These are phyloP conservation scores for Chlamydomonas schloesseri DNA, from an alignment of 139 green algal genomes.

Conservation along the genomic window DNA sequence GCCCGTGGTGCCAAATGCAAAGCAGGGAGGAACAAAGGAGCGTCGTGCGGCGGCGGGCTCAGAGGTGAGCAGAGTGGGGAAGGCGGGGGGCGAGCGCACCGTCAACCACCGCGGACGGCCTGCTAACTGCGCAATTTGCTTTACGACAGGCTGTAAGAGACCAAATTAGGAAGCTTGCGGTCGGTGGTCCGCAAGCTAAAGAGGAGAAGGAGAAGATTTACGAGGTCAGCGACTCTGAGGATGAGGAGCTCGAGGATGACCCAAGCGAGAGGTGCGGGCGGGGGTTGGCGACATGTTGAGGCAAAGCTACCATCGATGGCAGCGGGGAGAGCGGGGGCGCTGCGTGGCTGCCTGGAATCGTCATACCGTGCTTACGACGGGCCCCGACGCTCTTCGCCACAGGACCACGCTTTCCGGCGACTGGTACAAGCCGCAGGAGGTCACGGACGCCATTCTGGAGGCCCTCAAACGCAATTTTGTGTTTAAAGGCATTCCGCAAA, in stretches of 20 bases:
- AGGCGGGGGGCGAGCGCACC: no score
- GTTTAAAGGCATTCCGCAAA: conserved; percentile 72
- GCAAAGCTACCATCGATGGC: background rate
- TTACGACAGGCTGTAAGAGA: conserved; percentile 64
- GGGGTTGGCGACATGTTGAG: background rate
- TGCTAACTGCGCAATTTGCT: no score
- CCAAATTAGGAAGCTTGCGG: conserved; percentile 72
- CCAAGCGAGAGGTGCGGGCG: conserved; percentile 6
- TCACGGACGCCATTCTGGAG: conserved; percentile 63
- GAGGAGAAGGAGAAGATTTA: conserved; percentile 57
- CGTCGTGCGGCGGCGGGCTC: conserved; percentile 68
- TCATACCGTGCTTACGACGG: no score
- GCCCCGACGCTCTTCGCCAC: no score
- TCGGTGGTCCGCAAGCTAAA: conserved; percentile 53
- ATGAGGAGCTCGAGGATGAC: conserved; percentile 62
- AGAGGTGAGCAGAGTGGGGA: conserved; percentile 49
- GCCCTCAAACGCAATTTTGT: conserved; percentile 72
- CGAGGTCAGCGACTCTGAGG: conserved; percentile 73
- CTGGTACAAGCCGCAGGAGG: conserved; percentile 65
- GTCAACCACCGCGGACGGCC: no score
- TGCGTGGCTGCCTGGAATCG: no score
- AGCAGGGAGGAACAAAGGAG: conserved; percentile 38
- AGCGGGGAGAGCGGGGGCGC: background rate
- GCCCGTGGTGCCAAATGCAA: background rate
- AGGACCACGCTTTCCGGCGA: conserved; percentile 4